Evolutionary conservation across 1,284 basidiomycete genomes (phyloP).

Genomic region (Phellinidium pouzarii): DNA sequence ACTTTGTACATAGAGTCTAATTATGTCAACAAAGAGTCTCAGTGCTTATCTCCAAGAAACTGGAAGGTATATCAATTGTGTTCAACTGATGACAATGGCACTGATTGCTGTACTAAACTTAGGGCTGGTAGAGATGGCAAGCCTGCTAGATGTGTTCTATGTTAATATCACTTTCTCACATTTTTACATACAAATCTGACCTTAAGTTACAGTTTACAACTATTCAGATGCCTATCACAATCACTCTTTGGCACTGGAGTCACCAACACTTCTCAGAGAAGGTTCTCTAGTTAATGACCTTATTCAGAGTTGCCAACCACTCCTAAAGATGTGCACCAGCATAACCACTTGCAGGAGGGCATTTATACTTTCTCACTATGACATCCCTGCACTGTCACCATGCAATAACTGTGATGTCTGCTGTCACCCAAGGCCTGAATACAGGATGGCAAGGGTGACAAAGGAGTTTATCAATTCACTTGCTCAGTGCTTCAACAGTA

Average conservation of each 20-base stretch:
- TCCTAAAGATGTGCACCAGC: neutral
- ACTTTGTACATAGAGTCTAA: neutral
- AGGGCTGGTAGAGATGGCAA: conserved; percentile 4
- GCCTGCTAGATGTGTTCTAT: conserved; percentile 2
- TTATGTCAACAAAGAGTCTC: neutral
- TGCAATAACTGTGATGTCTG: conserved; percentile 5
- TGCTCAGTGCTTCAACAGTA: neutral
- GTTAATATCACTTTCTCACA: neutral
- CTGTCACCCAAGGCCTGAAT: neutral
- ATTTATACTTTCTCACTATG: neutral
- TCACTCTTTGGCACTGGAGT: neutral
- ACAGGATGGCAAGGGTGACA: neutral
- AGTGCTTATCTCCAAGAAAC: conserved; percentile 5
- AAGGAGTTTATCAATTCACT: neutral
- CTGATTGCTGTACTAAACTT: neutral
- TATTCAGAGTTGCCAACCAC: neutral
- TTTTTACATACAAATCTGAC: neutral
- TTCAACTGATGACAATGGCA: neutral
- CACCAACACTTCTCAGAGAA: neutral
- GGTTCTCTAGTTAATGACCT: neutral
- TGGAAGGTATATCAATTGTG: neutral
- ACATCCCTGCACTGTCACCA: neutral
- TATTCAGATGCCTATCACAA: neutral
- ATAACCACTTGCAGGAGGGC: neutral
- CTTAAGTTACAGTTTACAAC: neutral